Evolutionary conservation across 257 asterid species (phyloP).

Genomic region (Apocynum venetum): DNA sequence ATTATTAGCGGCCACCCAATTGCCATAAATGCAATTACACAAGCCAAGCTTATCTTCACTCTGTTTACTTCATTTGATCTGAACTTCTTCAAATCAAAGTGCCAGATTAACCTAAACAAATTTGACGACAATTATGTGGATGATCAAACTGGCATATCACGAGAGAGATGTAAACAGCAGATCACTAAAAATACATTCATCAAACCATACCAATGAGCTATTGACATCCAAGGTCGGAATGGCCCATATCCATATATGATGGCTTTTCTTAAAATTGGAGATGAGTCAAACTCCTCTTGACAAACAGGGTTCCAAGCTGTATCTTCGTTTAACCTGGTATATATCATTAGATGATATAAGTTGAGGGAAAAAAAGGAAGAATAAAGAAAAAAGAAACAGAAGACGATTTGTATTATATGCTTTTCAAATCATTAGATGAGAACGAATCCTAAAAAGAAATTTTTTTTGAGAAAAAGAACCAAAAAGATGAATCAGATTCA

Average conservation of each 20-base stretch:
- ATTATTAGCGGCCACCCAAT: slow-evolving; percentile 94
- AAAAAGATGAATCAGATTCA: not conserved
- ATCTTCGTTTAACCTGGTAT: slow-evolving; percentile 80
- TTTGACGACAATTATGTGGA: slow-evolving; percentile 5
- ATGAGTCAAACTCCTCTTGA: slow-evolving; percentile 53
- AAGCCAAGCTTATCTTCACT: slow-evolving; percentile 92
- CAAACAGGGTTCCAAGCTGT: slow-evolving; percentile 89
- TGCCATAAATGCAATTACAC: slow-evolving; percentile 91
- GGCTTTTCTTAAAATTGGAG: slow-evolving; percentile 61
- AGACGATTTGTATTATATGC: too few species aligned
- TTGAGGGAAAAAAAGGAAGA: too few species aligned
- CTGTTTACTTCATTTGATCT: slow-evolving; percentile 80
- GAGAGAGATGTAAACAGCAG: not conserved
- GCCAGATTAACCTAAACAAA: slow-evolving; percentile 58
- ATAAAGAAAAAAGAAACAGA: too few species aligned
- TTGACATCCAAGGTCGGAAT: slow-evolving; percentile 84
- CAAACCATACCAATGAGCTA: slow-evolving; percentile 72
- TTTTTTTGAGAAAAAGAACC: slow-evolving; percentile 9
- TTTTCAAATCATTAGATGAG: too few species aligned
- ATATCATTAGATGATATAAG: slow-evolving; percentile 7
- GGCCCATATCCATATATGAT: slow-evolving; percentile 78
- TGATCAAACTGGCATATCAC: not conserved
- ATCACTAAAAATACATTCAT: slow-evolving; percentile 2
- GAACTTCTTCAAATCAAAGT: slow-evolving; percentile 78
- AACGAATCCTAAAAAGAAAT: too few species aligned